phyloP scores from a whole-genome alignment of 805 yeast genomes.

The Metschnikowia similis region DNA sequence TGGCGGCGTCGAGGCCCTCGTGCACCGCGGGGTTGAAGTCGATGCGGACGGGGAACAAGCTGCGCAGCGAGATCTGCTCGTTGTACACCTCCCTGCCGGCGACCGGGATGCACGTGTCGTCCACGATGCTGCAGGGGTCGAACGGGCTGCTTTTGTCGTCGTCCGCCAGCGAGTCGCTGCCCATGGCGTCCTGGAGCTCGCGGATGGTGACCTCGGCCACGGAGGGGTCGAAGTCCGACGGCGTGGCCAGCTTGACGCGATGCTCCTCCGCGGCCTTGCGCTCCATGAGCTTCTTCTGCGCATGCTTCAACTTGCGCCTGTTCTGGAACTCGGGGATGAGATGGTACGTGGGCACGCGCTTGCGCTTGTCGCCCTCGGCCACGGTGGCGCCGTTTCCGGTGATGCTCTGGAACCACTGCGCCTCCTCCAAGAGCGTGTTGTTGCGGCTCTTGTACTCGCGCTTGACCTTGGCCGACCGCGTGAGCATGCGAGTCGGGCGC shows the following conservation, averaged over 20 bases:
- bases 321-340: slow-evolving; percentile 24
- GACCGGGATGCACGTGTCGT: slow-evolving; percentile 27
- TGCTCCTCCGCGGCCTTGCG: slow-evolving; percentile 7
- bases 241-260: slow-evolving; percentile 3
- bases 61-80: slow-evolving; percentile 22
- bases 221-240: slow-evolving; percentile 5
- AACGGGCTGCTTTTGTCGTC: slow-evolving; percentile 33
- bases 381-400: slow-evolving; percentile 32
- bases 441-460: slow-evolving; percentile 4
- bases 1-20: slow-evolving; percentile 18
- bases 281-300: slow-evolving; percentile 15
- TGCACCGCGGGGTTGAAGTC: slow-evolving; percentile 12
- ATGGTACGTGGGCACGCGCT: slow-evolving; percentile 25
- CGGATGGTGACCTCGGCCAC: slow-evolving; percentile 10
- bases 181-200: slow-evolving; percentile 15
- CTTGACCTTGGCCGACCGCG: not conserved
- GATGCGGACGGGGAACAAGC: slow-evolving; percentile 9
- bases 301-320: slow-evolving; percentile 11
- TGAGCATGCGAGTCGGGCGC: slow-evolving; percentile 2
- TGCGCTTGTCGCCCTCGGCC: slow-evolving; percentile 32
- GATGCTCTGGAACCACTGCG: slow-evolving; percentile 38
- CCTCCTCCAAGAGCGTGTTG: slow-evolving; percentile 19
- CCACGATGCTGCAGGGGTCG: slow-evolving; percentile 34
- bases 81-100: slow-evolving; percentile 30
- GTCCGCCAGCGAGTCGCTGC: slow-evolving; percentile 20